phyloP scores from a whole-genome alignment of 176 grass and related monocot species.

The Ananas comosus region DNA sequence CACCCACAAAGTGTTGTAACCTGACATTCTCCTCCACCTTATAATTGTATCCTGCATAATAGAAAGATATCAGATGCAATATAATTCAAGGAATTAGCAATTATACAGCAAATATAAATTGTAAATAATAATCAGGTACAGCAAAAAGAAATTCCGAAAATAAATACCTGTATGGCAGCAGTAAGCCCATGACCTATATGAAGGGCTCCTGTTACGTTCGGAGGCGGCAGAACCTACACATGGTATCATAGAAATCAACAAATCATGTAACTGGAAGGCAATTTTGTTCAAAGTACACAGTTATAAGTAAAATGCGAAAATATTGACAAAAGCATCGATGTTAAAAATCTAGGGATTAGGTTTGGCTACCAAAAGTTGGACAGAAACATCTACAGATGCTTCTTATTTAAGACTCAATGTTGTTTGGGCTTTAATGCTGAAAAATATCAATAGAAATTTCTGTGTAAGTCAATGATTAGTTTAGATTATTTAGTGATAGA shows the following conservation, averaged over 20 bases:
- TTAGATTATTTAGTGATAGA: neutral
- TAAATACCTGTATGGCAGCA: slow-evolving; percentile 62
- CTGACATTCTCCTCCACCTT: slow-evolving; percentile 83
- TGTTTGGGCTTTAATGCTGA: neutral
- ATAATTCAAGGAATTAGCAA: slow-evolving; percentile 7
- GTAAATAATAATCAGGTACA: neutral
- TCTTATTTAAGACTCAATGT: neutral
- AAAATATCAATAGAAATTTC: neutral
- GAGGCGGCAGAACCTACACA: slow-evolving; percentile 57
- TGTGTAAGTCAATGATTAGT: neutral
- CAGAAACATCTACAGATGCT: neutral
- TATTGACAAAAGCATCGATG: neutral
- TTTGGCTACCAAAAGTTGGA: neutral
- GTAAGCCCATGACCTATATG: slow-evolving; percentile 77
- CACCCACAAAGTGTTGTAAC: slow-evolving; percentile 80
- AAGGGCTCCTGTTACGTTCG: slow-evolving; percentile 86
- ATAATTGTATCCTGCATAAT: slow-evolving; percentile 74
- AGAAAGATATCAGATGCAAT: slow-evolving; percentile 3
- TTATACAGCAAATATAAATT: neutral
- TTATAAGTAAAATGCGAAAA: neutral
- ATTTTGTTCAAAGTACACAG: neutral
- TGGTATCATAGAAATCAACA: neutral
- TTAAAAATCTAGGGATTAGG: neutral
- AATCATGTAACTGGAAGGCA: no score
- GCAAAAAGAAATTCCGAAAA: neutral